A percentile compares a stretch with the other conserved stretches of the same genome.
These are phyloP conservation scores for Suhomyces kunorum DNA, from an alignment of 1,139 yeast genomes.

Conservation along the genomic window DNA sequence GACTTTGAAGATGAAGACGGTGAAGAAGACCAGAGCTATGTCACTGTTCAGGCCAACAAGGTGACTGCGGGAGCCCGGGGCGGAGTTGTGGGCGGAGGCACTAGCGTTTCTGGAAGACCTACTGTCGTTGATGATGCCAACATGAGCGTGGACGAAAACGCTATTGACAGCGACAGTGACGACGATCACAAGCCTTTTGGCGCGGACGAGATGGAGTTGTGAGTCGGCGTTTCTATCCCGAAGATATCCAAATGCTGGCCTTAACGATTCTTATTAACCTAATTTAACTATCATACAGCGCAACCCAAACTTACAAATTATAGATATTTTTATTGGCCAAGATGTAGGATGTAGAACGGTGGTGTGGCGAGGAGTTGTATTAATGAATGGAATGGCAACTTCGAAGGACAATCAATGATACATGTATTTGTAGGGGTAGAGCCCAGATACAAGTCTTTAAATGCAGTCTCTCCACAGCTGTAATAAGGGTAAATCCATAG, in stretches of 20 bases:
- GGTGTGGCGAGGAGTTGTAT: neutral
- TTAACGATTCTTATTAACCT: too few species aligned
- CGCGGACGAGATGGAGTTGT: conserved; percentile 70
- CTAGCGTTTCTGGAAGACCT: conserved; percentile 9
- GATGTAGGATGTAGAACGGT: neutral
- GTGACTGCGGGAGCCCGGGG: conserved; percentile 8
- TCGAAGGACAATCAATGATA: too few species aligned
- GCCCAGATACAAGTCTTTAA: too few species aligned
- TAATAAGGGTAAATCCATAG: too few species aligned
- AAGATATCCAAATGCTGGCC: too few species aligned
- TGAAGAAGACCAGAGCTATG: conserved; percentile 39
- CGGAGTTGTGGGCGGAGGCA: conserved; percentile 14
- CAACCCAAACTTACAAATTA: neutral
- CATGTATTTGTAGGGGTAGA: too few species aligned
- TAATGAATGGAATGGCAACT: too few species aligned
- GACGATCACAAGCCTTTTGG: conserved; percentile 60
- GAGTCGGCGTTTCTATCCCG: too few species aligned
- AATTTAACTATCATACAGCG: neutral
- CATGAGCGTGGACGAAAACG: conserved; percentile 36
- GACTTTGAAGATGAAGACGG: conserved; percentile 91
- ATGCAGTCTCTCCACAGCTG: too few species aligned
- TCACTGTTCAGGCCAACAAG: conserved; percentile 7
- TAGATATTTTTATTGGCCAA: neutral
- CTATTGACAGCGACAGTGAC: conserved; percentile 44
- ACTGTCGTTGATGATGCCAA: conserved; percentile 15